phyloP scores from a whole-genome alignment of 768 basidiomycete genomes.

The Naganishia randhawae region DNA sequence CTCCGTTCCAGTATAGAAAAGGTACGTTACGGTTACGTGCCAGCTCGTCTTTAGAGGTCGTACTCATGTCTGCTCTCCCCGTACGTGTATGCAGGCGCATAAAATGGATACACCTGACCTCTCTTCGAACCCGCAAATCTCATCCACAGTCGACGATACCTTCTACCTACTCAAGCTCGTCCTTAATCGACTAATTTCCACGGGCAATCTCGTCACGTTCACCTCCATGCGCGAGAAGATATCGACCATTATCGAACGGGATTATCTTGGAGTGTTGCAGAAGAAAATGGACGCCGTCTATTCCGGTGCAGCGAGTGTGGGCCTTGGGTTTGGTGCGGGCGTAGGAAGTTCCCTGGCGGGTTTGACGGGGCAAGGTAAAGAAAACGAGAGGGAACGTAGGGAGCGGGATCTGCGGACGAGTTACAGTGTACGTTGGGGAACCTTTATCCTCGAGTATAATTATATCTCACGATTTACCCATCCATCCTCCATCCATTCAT shows the following conservation, averaged over 20 bases:
- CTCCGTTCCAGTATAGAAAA: slow-evolving; percentile 79
- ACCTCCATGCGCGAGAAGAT: slow-evolving; percentile 63
- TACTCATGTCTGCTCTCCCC: neutral
- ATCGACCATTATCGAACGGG: slow-evolving; percentile 71
- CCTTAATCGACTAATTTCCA: slow-evolving; percentile 69
- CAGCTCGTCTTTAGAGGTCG: neutral
- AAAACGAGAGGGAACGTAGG: slow-evolving; percentile 62
- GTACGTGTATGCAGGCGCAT: slow-evolving; percentile 63
- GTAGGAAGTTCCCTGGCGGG: slow-evolving; percentile 41
- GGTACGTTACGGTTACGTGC: slow-evolving; percentile 55
- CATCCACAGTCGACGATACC: slow-evolving; percentile 67
- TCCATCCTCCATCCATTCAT: too few species aligned
- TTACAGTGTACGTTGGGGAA: slow-evolving; percentile 69
- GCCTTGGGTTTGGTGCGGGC: slow-evolving; percentile 17
- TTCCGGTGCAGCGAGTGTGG: slow-evolving; percentile 49
- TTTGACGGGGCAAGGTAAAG: slow-evolving; percentile 37
- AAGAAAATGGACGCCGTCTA: slow-evolving; percentile 86
- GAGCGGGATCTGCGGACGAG: slow-evolving; percentile 74
- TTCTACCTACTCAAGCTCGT: slow-evolving; percentile 93
- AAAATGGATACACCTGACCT: slow-evolving; percentile 72
- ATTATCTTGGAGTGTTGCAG: slow-evolving; percentile 75
- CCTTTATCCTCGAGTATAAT: neutral
- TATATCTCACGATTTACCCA: too few species aligned
- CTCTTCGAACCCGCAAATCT: slow-evolving; percentile 58
- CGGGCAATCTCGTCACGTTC: slow-evolving; percentile 64